These are phyloP conservation scores for Sistotremastrum niveocremeum DNA, from an alignment of 768 basidiomycete genomes.

Conservation along the genomic window DNA sequence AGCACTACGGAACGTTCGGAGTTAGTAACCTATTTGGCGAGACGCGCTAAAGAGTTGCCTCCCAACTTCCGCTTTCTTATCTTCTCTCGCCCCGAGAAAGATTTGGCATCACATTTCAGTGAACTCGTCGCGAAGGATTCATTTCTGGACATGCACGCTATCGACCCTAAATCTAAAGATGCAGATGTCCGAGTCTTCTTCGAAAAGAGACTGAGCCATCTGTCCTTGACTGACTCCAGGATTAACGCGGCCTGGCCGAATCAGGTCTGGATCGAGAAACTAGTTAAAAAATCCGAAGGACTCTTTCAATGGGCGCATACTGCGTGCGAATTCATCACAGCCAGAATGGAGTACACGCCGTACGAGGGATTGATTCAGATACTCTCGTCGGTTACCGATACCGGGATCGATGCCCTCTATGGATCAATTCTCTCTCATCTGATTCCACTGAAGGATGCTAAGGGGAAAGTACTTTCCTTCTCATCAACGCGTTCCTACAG, in stretches of 20 bases:
- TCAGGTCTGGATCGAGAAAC: background rate
- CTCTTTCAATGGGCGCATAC: constrained; percentile 11
- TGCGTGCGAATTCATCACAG: background rate
- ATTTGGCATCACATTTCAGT: background rate
- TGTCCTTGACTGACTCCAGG: background rate
- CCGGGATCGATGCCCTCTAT: no score
- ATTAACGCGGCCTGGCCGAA: background rate
- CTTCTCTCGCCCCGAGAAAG: constrained; percentile 7
- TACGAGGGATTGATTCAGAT: no score
- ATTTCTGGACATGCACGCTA: background rate
- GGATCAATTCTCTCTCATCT: no score
- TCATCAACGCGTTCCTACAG: no score
- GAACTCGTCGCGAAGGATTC: background rate
- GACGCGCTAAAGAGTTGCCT: constrained; percentile 2
- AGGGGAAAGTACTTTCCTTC: no score
- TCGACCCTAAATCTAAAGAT: no score
- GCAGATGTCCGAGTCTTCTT: no score
- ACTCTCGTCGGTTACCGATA: no score
- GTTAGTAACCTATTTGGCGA: constrained; percentile 1
- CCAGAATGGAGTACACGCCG: no score
- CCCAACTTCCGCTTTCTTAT: constrained; percentile 7
- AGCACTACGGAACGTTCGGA: background rate
- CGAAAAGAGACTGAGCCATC: background rate
- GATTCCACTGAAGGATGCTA: no score
- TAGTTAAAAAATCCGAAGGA: constrained; percentile 5